phyloP scores from a whole-genome alignment of 495 filamentous ascomycete genomes.

The Trichoderma gamsii region DNA sequence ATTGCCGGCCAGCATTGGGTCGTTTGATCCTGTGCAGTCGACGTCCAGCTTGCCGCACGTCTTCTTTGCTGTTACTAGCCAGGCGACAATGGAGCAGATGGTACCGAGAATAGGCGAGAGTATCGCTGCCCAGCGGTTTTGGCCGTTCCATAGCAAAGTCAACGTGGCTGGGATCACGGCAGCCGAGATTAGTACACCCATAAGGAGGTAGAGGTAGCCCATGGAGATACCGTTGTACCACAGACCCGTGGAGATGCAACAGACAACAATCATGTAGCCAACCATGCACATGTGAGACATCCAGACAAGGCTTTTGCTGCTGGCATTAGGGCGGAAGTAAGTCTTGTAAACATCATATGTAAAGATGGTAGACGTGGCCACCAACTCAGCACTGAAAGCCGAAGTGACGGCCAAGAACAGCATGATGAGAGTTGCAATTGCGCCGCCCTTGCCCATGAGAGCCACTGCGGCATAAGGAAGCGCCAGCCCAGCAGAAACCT shows the following conservation, averaged over 20 bases:
- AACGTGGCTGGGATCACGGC: conserved; percentile 67
- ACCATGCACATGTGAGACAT: conserved; percentile 44
- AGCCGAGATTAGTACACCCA: conserved; percentile 66
- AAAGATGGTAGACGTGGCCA: conserved; percentile 48
- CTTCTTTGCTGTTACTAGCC: conserved; percentile 64
- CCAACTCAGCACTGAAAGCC: conserved; percentile 45
- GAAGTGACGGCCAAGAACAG: conserved; percentile 51
- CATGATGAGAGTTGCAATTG: conserved; percentile 41
- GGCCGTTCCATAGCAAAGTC: conserved; percentile 61
- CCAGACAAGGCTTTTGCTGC: conserved; percentile 37
- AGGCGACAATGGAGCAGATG: conserved; percentile 56
- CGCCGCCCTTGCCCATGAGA: conserved; percentile 43
- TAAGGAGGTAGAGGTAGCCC: conserved; percentile 63
- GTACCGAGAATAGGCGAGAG: conserved; percentile 59
- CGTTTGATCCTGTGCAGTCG: conserved; percentile 57
- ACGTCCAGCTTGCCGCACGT: conserved; percentile 56
- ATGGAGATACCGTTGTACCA: conserved; percentile 50
- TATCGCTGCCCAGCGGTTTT: conserved; percentile 59
- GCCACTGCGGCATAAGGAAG: conserved; percentile 43
- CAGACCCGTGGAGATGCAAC: conserved; percentile 27
- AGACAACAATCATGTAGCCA: conserved; percentile 42
- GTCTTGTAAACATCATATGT: conserved; percentile 53
- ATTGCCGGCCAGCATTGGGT: conserved; percentile 77
- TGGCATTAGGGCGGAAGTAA: conserved; percentile 43
- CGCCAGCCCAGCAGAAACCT: conserved; percentile 42